Base-by-base conservation (phyloP, 805 yeast species). In the Grigorovia transvaalensis region DNA sequence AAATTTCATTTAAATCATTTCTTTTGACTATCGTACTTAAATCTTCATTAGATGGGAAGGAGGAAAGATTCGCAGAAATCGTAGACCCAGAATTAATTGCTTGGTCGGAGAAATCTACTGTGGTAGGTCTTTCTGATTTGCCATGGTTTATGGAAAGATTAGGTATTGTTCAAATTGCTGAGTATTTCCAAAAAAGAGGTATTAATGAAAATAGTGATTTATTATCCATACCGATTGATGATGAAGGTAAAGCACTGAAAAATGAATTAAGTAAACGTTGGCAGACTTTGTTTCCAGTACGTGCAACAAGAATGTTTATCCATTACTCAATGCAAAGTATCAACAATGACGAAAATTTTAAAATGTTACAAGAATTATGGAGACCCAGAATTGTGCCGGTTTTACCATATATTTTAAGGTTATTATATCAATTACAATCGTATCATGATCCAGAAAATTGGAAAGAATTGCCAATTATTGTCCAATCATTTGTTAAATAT, bases 91-190 rank as follows among this genome's bases (percentile, higher is more conserved):
- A 93, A 57, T 72, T 95, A 48, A 71, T 77, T 12, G 90, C 96
- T 0, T 93, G 99, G 99, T 83, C 91, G 0, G 89, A 90, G 46
- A 91, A 89, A 19, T 82, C 80, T 11, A 91, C 97, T 0, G 89
- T 88, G 56, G 88, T 88, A 62, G 97, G 97, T 0, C 71, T 93
- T 30, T 73, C 83, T 62, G 95, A 91, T 63, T 74, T 95, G 46
- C 96, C 88, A 54, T 93, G 98, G 98, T 93, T 93, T 60, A 91
- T 93, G 98, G 98, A 90, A 68, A 78, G 97, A 60, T 77, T 95
- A 49, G 99, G 99, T 2, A 88, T 93, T 51, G 98, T 89, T 2
- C 82, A 82, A 64, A 95, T 93, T 62, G 96, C 97, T 0, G 85
- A 85, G 53, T 93, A 93, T 64, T 93, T 95, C 68, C 82, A 84